Evolutionary conservation across 805 yeast species (phyloP).

Genomic region (Schizosaccharomyces octosporus): DNA sequence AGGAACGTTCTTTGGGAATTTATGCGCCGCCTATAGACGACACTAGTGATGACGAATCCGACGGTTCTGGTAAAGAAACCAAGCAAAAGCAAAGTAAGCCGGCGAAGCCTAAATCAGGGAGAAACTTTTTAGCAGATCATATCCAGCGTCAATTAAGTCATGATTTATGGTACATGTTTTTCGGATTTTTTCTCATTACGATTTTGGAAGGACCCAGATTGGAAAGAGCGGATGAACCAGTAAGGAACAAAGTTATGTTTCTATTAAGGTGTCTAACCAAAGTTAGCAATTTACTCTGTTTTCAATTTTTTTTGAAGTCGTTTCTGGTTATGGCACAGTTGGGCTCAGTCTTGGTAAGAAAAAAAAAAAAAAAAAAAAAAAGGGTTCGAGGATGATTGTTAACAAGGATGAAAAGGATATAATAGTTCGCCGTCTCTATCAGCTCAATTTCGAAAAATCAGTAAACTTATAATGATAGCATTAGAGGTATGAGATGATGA

Average conservation of each 20-base stretch:
- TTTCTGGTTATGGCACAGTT: slow-evolving; percentile 90
- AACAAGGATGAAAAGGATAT: slow-evolving; percentile 9
- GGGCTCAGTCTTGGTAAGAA: slow-evolving; percentile 80
- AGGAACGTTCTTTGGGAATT: slow-evolving; percentile 86
- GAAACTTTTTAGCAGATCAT: slow-evolving; percentile 59
- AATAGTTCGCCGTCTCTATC: slow-evolving; percentile 32
- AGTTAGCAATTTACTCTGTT: slow-evolving; percentile 39
- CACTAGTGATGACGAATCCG: slow-evolving; percentile 2
- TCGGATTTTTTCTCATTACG: slow-evolving; percentile 68
- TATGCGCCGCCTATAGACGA: slow-evolving; percentile 16
- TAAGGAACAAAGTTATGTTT: not conserved
- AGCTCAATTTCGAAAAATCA: slow-evolving; percentile 44
- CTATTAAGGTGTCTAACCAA: not conserved
- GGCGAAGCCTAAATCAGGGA: slow-evolving; percentile 2
- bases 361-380: slow-evolving; percentile 4
- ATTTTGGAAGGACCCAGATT: slow-evolving; percentile 57
- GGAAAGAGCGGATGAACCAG: not conserved
- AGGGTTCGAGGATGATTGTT: too few relatives aligned
- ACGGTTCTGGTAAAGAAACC: not conserved
- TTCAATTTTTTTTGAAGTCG: slow-evolving; percentile 58
- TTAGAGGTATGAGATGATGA: not conserved
- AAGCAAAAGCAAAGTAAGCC: not conserved
- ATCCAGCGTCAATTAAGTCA: slow-evolving; percentile 75
- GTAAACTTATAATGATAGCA: slow-evolving; percentile 53
- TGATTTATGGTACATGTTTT: slow-evolving; percentile 79